These are phyloP conservation scores for Phlebiopsis gigantea DNA, from an alignment of 768 basidiomycete genomes.

Conservation along the genomic window DNA sequence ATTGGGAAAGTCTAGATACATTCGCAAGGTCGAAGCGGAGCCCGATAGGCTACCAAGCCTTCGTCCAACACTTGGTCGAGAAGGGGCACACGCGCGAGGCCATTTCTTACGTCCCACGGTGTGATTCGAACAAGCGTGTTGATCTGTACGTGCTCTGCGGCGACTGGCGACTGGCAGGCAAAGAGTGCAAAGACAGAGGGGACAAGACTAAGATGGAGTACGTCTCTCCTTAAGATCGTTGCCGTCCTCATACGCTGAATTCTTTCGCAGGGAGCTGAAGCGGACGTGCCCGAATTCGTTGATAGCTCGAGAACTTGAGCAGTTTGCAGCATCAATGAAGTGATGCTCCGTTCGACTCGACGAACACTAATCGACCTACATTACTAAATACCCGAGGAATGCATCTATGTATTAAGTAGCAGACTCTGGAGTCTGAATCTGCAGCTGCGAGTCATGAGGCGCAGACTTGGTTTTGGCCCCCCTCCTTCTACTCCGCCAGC, in stretches of 20 bases:
- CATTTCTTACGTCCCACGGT: slow-evolving; percentile 68
- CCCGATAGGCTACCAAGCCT: slow-evolving; percentile 94
- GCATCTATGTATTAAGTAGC: not conserved
- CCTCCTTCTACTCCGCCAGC: slow-evolving; percentile 12
- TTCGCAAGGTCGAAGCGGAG: slow-evolving; percentile 86
- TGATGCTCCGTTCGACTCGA: slow-evolving; percentile 20
- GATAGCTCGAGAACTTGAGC: slow-evolving; percentile 73
- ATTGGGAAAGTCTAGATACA: slow-evolving; percentile 81
- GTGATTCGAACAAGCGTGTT: slow-evolving; percentile 76
- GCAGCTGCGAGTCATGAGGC: not conserved
- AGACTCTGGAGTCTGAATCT: not conserved
- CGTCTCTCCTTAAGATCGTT: slow-evolving; percentile 30
- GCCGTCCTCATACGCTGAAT: not conserved
- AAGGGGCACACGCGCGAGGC: slow-evolving; percentile 77
- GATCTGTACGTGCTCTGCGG: slow-evolving; percentile 89
- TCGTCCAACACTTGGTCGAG: slow-evolving; percentile 73
- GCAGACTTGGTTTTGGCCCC: not conserved
- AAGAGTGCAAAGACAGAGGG: slow-evolving; percentile 83
- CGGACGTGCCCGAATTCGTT: slow-evolving; percentile 76
- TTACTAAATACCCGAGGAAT: not conserved
- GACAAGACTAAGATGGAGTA: slow-evolving; percentile 85
- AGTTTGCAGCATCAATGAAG: slow-evolving; percentile 55
- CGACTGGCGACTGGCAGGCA: slow-evolving; percentile 85
- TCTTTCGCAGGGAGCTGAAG: slow-evolving; percentile 53
- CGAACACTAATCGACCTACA: not conserved